Conservation (phyloP, 164 flowering plant species). For the Magnolia kwangsiensis region DNA sequence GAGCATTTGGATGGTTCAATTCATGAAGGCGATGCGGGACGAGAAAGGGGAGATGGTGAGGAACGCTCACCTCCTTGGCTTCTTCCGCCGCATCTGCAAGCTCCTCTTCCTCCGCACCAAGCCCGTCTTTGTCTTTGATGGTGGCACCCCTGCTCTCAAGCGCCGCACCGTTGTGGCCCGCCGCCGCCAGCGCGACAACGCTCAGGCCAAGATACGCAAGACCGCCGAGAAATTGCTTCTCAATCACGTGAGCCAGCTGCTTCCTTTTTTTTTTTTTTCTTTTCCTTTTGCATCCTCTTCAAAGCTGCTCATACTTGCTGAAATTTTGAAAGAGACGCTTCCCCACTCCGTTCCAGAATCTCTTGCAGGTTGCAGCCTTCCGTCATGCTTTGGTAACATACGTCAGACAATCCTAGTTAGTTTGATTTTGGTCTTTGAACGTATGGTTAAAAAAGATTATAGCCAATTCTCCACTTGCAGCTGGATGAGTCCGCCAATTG, state of each 20-base stretch:
- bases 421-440: too few relatives aligned
- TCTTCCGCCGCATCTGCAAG: constrained; percentile 91
- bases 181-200: constrained; percentile 86
- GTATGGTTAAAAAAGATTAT: too few relatives aligned
- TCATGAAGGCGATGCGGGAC: constrained; percentile 98
- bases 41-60: constrained; percentile 94
- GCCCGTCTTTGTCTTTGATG: constrained; percentile 95
- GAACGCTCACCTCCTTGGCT: constrained; percentile 86
- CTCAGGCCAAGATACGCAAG: constrained; percentile 86
- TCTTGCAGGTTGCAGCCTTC: too few relatives aligned
- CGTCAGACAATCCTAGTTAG: too few relatives aligned
- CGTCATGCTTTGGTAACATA: too few relatives aligned
- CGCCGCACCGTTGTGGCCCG: constrained; percentile 88
- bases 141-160: constrained; percentile 92
- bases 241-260: constrained; percentile 54
- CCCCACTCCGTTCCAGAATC: too few relatives aligned
- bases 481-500: too few relatives aligned
- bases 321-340: too few relatives aligned
- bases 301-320: not conserved
- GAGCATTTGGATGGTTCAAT: constrained; percentile 96
- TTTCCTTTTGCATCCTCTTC: not conserved
- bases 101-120: constrained; percentile 77
- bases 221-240: constrained; percentile 94
- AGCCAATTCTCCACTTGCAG: too few relatives aligned
- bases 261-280: too few relatives aligned